Percentiles rank a stretch among this genome's conserved stretches.
Conservation (phyloP, 768 basidiomycete species). For the Agaricus subrufescens region DNA sequence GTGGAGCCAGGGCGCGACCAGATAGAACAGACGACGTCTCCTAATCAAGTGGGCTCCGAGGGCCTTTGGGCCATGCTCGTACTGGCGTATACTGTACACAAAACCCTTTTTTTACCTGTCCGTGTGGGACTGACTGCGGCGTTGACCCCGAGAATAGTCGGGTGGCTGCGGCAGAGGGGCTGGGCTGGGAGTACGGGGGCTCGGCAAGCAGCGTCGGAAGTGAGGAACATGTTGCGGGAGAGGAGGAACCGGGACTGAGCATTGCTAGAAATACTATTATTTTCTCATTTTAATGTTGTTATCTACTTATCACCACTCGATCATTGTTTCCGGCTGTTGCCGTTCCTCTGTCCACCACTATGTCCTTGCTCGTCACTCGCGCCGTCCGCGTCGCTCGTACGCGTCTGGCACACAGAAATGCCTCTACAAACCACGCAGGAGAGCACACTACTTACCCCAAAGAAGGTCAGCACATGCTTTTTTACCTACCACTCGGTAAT, state of each 20-base stretch:
- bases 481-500: not conserved
- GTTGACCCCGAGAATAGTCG: slow-evolving; percentile 80
- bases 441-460: not conserved
- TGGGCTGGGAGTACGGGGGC: slow-evolving; percentile 79
- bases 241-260: slow-evolving; percentile 23
- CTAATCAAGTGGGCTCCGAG: slow-evolving; percentile 45
- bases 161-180: slow-evolving; percentile 74
- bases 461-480: slow-evolving; percentile 45
- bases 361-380: slow-evolving; percentile 4
- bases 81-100: slow-evolving; percentile 94
- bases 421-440: slow-evolving; percentile 4
- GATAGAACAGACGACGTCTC: slow-evolving; percentile 37
- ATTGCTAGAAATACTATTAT: no score
- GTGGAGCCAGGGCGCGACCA: slow-evolving; percentile 68
- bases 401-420: not conserved
- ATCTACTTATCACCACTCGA: not conserved
- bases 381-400: not conserved
- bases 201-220: slow-evolving; percentile 52
- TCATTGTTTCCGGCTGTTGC: not conserved
- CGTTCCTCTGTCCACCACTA: not conserved
- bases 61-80: slow-evolving; percentile 90
- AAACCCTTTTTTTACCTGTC: slow-evolving; percentile 86
- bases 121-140: slow-evolving; percentile 86
- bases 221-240: slow-evolving; percentile 41
- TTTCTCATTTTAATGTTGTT: no score